Percentiles rank a stretch among this genome's conserved stretches.
These are phyloP conservation scores for Podila verticillata DNA, from an alignment of 192 early-diverging fungal genomes.

Conservation along the genomic window DNA sequence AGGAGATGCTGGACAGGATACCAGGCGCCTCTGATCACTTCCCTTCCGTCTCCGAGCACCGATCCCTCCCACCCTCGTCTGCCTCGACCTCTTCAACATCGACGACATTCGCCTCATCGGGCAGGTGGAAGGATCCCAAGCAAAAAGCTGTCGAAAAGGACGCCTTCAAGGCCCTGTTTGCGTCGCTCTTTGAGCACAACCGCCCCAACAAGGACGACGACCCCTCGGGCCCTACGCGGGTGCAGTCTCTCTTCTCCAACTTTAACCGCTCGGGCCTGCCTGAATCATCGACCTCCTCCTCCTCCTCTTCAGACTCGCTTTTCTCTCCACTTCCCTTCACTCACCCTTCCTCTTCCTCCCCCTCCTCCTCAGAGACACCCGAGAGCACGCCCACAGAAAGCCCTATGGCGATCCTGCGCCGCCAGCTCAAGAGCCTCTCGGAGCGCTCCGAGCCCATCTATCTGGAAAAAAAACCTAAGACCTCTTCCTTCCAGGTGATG, in stretches of 20 bases:
- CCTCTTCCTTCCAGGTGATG: conserved; percentile 32
- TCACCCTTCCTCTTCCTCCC: neutral
- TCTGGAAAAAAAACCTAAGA: conserved; percentile 32
- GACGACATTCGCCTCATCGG: neutral
- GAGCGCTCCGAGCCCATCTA: conserved; percentile 44
- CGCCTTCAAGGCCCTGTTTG: conserved; percentile 42
- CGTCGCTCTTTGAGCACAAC: conserved; percentile 45
- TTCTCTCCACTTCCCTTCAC: neutral
- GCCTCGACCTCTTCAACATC: neutral
- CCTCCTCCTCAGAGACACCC: neutral
- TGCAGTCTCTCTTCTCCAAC: conserved; percentile 49
- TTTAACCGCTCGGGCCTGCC: conserved; percentile 26
- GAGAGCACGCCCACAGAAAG: neutral
- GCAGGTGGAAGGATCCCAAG: conserved; percentile 43
- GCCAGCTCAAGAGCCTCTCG: conserved; percentile 33
- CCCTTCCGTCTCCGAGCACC: conserved; percentile 26
- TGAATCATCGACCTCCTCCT: neutral
- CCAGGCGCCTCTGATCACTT: conserved; percentile 32
- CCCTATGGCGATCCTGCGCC: conserved; percentile 39
- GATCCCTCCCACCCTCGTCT: neutral
- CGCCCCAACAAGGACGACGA: conserved; percentile 3
- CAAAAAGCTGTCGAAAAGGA: conserved; percentile 29
- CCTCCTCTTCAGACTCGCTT: conserved; percentile 1
- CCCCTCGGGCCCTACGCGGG: neutral
- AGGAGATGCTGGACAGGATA: conserved; percentile 36